Percentiles rank a stretch among this genome's conserved stretches.
These are phyloP conservation scores for Diplogelasinospora grovesii DNA, from an alignment of 495 filamentous ascomycete species.

Conservation along the genomic window DNA sequence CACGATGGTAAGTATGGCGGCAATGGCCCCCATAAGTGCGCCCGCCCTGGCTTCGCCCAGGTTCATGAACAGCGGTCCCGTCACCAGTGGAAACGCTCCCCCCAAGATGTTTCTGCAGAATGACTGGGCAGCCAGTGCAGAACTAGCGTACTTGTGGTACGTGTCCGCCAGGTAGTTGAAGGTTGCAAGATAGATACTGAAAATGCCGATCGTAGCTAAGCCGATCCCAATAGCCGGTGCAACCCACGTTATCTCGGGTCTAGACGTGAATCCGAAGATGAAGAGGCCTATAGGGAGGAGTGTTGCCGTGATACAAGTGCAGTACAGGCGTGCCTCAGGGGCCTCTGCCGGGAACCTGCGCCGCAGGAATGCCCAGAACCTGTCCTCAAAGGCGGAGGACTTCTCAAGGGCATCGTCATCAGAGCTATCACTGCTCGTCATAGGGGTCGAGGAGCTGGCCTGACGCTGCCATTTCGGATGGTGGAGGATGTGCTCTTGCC, in stretches of 20 bases:
- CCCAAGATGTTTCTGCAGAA: constrained; percentile 80
- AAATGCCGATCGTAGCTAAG: constrained; percentile 81
- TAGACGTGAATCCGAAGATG: constrained; percentile 73
- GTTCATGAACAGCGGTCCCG: constrained; percentile 60
- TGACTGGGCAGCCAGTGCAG: constrained; percentile 80
- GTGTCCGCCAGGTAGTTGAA: constrained; percentile 96
- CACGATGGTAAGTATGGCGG: constrained; percentile 62
- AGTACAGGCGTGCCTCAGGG: constrained; percentile 78
- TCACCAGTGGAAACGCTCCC: constrained; percentile 76
- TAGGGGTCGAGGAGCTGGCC: too few relatives aligned
- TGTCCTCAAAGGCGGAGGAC: not conserved
- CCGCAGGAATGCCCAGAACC: constrained; percentile 32
- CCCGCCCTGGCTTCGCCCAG: constrained; percentile 68
- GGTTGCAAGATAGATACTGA: constrained; percentile 78
- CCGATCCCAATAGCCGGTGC: constrained; percentile 64
- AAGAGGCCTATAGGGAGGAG: constrained; percentile 60
- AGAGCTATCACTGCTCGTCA: not conserved
- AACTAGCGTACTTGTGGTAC: constrained; percentile 78
- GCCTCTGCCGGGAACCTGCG: constrained; percentile 40
- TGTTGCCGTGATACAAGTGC: constrained; percentile 65
- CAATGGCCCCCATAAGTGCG: constrained; percentile 71
- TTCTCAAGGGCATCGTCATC: not conserved
- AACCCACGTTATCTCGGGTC: constrained; percentile 65
- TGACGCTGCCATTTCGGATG: constrained; percentile 42
- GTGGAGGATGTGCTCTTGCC: constrained; percentile 50